Conservation (phyloP, 2,329 filamentous ascomycete genomes). For the Beauveria sp. region DNA sequence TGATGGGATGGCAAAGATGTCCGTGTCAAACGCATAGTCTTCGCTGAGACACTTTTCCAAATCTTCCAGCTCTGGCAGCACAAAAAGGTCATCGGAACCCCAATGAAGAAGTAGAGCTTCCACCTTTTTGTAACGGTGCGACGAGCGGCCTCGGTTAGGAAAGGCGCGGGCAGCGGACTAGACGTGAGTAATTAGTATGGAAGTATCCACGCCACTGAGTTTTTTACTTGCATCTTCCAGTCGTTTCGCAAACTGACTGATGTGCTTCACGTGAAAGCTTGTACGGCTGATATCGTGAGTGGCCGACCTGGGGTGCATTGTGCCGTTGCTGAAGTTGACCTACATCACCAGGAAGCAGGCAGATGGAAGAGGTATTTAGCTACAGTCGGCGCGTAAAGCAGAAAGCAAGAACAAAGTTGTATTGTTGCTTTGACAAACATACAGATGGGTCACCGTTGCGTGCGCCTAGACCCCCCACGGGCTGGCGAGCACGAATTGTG, state of each 20-base stretch:
- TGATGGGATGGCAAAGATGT: conserved; percentile 50
- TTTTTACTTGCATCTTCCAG: conserved; percentile 42
- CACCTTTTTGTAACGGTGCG: conserved; percentile 49
- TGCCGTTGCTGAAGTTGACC: neutral
- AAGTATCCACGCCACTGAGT: neutral
- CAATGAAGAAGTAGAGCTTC: conserved; percentile 48
- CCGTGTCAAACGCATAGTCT: conserved; percentile 49
- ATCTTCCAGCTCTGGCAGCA: conserved; percentile 49
- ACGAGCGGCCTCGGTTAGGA: conserved; percentile 44
- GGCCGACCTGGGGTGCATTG: conserved; percentile 26
- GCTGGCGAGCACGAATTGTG: conserved; percentile 43
- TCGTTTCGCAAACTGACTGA: conserved; percentile 45
- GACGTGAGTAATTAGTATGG: neutral
- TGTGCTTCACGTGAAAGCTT: conserved; percentile 49
- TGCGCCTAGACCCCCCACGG: conserved; percentile 36
- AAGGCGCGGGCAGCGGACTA: conserved; percentile 49
- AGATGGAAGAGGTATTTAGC: conserved; percentile 9
- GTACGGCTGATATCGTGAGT: conserved; percentile 52
- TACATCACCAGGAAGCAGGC: neutral
- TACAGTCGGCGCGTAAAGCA: neutral
- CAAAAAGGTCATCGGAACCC: conserved; percentile 51
- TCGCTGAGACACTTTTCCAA: conserved; percentile 46
- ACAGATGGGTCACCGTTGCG: conserved; percentile 42
- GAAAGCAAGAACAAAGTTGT: neutral
- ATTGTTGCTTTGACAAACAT: conserved; percentile 22